Evolutionary conservation across 768 basidiomycete genomes (phyloP), one percentile per base, ranked within the genome.

Genomic region (Tylopilus sp.): DNA sequence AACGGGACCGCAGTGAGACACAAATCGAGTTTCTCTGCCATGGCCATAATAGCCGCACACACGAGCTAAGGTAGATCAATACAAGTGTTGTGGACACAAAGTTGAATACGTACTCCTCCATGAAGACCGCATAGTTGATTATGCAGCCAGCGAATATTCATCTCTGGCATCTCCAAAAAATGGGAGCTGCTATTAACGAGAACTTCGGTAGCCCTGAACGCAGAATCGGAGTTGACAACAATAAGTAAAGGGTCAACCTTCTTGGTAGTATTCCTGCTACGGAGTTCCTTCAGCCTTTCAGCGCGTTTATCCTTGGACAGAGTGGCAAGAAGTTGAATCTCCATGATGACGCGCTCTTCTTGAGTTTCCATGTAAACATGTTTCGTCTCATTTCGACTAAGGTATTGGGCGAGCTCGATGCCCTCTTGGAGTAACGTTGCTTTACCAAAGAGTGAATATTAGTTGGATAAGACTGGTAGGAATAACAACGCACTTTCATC

Each of bases 361-460:
- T 46, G 38, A 2, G 54, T 58, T 16, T 58, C 54, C 57, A 58
- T 58, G 10, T 58, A 58, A 0, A 58, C 51, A 17, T 58, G 54
- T 7, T 21, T 41, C 1, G 50, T 48, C 12, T 52, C 50, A 10
- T 58, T 58, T 4, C 48, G 40, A 10, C 57, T 58, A 0, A 58
- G 51, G 4, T 52, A 31, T 14, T 58, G 57, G 0, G 52, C 55
- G 8, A 58, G 45, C 4, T 41, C 40, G 14, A 44, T 8, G 14
- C 46, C 46, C 3, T 26, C 24, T 1, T 4, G 3, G 10, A 36
- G 46, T 12, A 47, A 6, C 5, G 11, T n/a, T n/a, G n/a, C n/a
- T n/a, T n/a, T n/a, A n/a, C 8, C 1, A 13, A 21, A 31, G 30
- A 16, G n/a, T n/a, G n/a, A 21, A 2, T 3, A 16, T 14, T 9